phyloP scores from a whole-genome alignment of 2,329 filamentous ascomycete species.

The Colletotrichum sp. region DNA sequence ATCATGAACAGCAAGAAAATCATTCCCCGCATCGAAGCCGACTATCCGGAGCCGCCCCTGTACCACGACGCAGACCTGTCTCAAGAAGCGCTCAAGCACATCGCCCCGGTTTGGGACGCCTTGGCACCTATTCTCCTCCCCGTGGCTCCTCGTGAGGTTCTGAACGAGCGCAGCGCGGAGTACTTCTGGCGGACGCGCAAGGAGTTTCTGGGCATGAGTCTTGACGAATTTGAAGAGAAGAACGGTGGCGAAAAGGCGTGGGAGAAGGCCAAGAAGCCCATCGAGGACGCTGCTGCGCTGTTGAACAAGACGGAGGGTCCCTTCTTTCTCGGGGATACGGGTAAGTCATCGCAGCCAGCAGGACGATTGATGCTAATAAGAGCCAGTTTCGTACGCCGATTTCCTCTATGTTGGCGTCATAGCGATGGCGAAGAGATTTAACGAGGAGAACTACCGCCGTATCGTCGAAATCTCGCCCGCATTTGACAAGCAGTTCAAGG shows the following conservation, averaged over 20 bases:
- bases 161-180: constrained; percentile 53
- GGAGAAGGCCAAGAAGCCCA: constrained; percentile 41
- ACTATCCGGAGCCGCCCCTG: constrained; percentile 62
- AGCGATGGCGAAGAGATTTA: constrained; percentile 44
- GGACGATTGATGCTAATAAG: background rate
- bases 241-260: constrained; percentile 56
- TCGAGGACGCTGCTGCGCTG: constrained; percentile 44
- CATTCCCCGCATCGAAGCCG: constrained; percentile 60
- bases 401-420: constrained; percentile 59
- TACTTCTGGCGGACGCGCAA: constrained; percentile 63
- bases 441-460: constrained; percentile 41
- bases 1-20: constrained; percentile 71
- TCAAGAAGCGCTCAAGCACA: constrained; percentile 44
- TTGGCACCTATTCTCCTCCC: constrained; percentile 50
- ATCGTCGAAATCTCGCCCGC: constrained; percentile 29
- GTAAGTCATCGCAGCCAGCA: constrained; percentile 31
- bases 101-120: constrained; percentile 33
- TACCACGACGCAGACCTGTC: constrained; percentile 60
- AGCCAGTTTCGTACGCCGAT: constrained; percentile 51
- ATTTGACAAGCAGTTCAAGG: constrained; percentile 1
- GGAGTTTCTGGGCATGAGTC: constrained; percentile 52
- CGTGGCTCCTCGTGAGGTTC: constrained; percentile 51
- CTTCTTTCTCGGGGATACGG: constrained; percentile 62
- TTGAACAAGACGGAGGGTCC: constrained; percentile 64
- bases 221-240: constrained; percentile 53